Evolutionary conservation across 2,329 filamentous ascomycete genomes (phyloP).

Genomic region (Pseudogymnoascus sp.): DNA sequence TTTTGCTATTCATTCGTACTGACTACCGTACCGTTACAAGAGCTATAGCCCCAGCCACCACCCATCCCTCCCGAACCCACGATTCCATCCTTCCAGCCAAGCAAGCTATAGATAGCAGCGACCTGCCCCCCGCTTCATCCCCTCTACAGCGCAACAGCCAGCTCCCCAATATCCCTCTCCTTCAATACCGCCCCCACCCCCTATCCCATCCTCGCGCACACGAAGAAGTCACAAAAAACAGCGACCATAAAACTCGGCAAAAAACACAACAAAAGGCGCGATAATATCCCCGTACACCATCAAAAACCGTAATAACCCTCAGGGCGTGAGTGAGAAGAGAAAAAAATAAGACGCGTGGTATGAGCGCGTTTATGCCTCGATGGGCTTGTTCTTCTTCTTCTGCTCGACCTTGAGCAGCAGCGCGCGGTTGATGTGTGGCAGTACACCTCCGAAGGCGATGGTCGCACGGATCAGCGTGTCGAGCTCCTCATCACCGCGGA

Average conservation of each 20-base stretch:
- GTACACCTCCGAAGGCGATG: constrained; percentile 95
- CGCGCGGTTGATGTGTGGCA: constrained; percentile 97
- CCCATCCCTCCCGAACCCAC: background rate
- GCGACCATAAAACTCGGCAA: background rate
- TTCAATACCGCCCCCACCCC: background rate
- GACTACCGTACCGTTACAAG: constrained; percentile 6
- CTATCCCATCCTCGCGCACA: background rate
- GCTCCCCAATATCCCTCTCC: background rate
- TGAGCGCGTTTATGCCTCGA: constrained; percentile 28
- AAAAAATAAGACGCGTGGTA: background rate
- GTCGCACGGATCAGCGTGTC: constrained; percentile 96
- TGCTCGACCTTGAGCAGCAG: constrained; percentile 92
- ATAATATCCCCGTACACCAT: constrained; percentile 6
- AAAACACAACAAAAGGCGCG: background rate
- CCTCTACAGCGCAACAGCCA: background rate
- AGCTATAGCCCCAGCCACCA: background rate
- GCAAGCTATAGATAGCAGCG: background rate
- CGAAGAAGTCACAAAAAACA: background rate
- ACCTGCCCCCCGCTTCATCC: background rate
- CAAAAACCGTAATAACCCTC: constrained; percentile 5
- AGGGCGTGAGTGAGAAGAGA: background rate
- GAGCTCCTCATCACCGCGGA: constrained; percentile 95
- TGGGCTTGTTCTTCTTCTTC: constrained; percentile 76
- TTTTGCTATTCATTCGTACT: constrained; percentile 4
- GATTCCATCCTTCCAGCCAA: background rate